phyloP scores from a whole-genome alignment of 2,329 filamentous ascomycete species.

The Hypoxylon sp. region DNA sequence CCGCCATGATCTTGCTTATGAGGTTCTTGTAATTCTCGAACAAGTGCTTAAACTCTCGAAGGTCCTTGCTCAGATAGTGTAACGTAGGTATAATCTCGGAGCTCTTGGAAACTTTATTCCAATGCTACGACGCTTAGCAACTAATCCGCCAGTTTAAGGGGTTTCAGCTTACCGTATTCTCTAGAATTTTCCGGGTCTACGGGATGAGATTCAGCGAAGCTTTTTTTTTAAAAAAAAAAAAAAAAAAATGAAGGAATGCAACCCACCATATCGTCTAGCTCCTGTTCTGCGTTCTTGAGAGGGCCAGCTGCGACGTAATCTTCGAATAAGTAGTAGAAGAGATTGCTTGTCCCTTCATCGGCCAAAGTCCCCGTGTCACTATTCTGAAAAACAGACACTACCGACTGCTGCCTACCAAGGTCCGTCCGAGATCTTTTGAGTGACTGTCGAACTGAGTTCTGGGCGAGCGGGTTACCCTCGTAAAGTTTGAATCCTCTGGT shows the following conservation, averaged over 20 bases:
- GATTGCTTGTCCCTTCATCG: slow-evolving; percentile 67
- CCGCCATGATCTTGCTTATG: slow-evolving; percentile 67
- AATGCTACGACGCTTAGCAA: slow-evolving; percentile 44
- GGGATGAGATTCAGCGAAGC: slow-evolving; percentile 31
- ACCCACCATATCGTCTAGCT: slow-evolving; percentile 63
- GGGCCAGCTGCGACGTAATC: slow-evolving; percentile 72
- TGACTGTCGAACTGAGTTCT: slow-evolving; percentile 55
- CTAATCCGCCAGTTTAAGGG: slow-evolving; percentile 4
- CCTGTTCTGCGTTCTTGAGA: slow-evolving; percentile 61
- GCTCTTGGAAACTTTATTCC: slow-evolving; percentile 56
- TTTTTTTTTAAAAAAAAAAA: too few species aligned
- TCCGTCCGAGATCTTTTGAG: slow-evolving; percentile 52
- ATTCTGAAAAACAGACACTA: slow-evolving; percentile 36
- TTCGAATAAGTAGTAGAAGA: slow-evolving; percentile 77
- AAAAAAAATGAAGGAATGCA: too few species aligned
- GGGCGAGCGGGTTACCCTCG: slow-evolving; percentile 57
- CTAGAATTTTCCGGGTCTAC: slow-evolving; percentile 54
- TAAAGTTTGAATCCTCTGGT: slow-evolving; percentile 54
- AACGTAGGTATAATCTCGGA: slow-evolving; percentile 68
- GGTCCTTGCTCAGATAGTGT: slow-evolving; percentile 70
- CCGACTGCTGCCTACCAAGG: slow-evolving; percentile 42
- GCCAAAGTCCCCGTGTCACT: slow-evolving; percentile 44
- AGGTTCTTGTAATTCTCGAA: slow-evolving; percentile 72
- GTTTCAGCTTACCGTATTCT: slow-evolving; percentile 50
- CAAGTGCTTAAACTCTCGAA: slow-evolving; percentile 70